Evolutionary conservation across 495 filamentous ascomycete species (phyloP).

Genomic region (Aspergillus leporis): DNA sequence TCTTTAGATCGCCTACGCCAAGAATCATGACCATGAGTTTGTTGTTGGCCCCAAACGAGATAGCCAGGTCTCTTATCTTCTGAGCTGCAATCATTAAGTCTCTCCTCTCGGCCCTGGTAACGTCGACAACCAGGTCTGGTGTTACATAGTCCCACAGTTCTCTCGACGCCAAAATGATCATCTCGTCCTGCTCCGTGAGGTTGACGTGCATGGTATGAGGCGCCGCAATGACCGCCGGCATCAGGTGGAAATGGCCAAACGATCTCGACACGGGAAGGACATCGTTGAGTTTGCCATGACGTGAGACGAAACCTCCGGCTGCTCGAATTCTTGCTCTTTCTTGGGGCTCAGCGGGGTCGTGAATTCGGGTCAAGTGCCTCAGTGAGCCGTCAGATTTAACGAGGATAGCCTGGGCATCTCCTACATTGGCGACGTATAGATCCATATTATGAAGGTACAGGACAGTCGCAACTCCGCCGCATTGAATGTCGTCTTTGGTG

Average conservation of each 20-base stretch:
- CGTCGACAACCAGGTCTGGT: conserved; percentile 86
- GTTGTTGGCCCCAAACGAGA: conserved; percentile 86
- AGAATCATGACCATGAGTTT: conserved; percentile 99
- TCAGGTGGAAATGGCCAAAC: conserved; percentile 90
- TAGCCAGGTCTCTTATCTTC: conserved; percentile 90
- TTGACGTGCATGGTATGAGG: conserved; percentile 78
- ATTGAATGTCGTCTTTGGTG: conserved; percentile 81
- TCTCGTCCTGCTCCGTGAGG: conserved; percentile 88
- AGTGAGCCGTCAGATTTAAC: conserved; percentile 82
- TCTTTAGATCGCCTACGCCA: conserved; percentile 85
- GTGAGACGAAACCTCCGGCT: conserved; percentile 92
- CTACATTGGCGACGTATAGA: conserved; percentile 91
- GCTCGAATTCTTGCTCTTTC: conserved; percentile 90
- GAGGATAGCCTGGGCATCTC: conserved; percentile 91
- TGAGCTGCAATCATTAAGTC: conserved; percentile 97
- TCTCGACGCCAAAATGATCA: conserved; percentile 84
- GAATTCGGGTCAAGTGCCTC: conserved; percentile 80
- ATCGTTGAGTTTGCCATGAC: conserved; percentile 92
- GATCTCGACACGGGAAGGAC: conserved; percentile 86
- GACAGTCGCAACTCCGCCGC: conserved; percentile 89
- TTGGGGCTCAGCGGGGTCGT: conserved; percentile 80
- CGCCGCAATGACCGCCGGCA: conserved; percentile 90
- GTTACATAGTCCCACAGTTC: conserved; percentile 95
- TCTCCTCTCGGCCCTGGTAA: conserved; percentile 75
- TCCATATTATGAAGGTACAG: conserved; percentile 87